Conservation (phyloP, 176 grass and related monocot species). For the Triticum timopheevii region DNA sequence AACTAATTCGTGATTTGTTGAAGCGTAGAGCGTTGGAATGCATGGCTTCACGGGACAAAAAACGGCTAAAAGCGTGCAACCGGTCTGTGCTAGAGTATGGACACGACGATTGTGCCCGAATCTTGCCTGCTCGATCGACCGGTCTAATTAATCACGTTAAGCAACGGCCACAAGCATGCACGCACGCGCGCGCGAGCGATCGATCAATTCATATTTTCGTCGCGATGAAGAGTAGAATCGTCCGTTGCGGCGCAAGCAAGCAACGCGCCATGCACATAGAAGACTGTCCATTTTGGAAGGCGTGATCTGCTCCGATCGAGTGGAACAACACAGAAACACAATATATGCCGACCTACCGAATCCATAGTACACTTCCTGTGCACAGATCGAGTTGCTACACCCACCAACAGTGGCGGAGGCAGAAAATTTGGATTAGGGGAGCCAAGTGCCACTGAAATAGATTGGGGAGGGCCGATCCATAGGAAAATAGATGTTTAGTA, state of each 20-base stretch:
- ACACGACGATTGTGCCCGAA: neutral
- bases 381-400: too few species aligned
- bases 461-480: too few species aligned
- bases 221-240: neutral
- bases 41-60: neutral
- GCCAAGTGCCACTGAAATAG: too few species aligned
- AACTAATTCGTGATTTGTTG: neutral
- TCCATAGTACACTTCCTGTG: too few species aligned
- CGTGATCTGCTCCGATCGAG: neutral
- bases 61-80: neutral
- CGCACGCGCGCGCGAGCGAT: neutral
- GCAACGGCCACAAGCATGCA: neutral
- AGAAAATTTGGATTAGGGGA: too few species aligned
- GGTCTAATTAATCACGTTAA: neutral
- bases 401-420: too few species aligned
- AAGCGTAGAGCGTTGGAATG: neutral
- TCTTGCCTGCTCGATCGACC: neutral
- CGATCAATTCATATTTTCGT: neutral
- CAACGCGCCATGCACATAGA: neutral
- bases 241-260: neutral
- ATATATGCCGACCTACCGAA: too few species aligned
- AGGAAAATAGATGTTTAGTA: too few species aligned
- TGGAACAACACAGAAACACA: neutral
- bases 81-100: neutral
- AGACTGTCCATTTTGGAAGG: conserved; percentile 1